Evolutionary conservation across 768 basidiomycete species (phyloP), one percentile per base, ranked within the genome.

Genomic region (Psilocybe subaeruginosa): DNA sequence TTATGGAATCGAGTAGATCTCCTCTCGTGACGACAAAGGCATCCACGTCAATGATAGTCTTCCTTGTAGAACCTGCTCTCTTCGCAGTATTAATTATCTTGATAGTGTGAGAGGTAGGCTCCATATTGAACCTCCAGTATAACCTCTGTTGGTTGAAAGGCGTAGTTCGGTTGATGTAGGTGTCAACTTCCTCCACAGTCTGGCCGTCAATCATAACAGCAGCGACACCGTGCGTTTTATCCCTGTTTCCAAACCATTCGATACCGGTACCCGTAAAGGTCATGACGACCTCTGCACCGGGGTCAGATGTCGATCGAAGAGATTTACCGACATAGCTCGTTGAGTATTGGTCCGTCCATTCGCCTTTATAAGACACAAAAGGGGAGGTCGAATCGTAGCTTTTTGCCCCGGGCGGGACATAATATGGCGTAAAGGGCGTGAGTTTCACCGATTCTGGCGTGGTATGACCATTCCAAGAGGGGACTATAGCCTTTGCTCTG

Each of bases 181-280:
- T 66, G 67, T 90, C 80, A 50, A 90, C 77, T 16, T 68, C 73
- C 27, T 77, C 68, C 14, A 79, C 68, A 27, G 75, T 74, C 46
- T 72, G 71, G 17, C 87, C 86, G 60, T 92, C 87, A 16, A 92
- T 75, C 54, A 78, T 83, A 11, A 92, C 80, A 23, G 79, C 64
- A 3, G 86, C 79, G 8, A 80, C 70, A 12, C 91, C 87, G 67
- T 91, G 85, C 14, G 65, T 70, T 43, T 69, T 76, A 64, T 83
- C 85, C 43, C 75, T 78, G 66, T 79, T 82, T 31, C 91, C 91
- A 64, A 92, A 92, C 87, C 86, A 90, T 73, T 92, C 91, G 64
- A 93, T 80, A 0, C 89, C 89, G 11, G 87, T 89, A 12, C 91
- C 91, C n/a, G 76, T 76, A 72, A 92, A 92, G 2, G 80, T 78